phyloP scores from a whole-genome alignment of 177 flowering plant species.

The Telopea speciosissima region DNA sequence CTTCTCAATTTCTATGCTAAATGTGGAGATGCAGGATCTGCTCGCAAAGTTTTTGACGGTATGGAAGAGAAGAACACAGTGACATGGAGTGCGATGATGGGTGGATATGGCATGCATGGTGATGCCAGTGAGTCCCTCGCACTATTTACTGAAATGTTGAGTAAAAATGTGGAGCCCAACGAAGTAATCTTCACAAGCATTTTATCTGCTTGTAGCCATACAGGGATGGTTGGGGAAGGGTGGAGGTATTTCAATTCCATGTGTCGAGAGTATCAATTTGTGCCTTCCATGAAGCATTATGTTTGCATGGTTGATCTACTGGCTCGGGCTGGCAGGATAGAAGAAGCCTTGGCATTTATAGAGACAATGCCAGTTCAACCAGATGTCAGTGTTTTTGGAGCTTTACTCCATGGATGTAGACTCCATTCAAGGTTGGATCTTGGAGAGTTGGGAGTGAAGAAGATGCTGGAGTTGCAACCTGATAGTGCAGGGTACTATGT shows the following conservation, averaged over 20 bases:
- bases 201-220: slow-evolving; percentile 63
- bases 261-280: slow-evolving; percentile 38
- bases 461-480: slow-evolving; percentile 53
- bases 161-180: slow-evolving; percentile 42
- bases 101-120: slow-evolving; percentile 69
- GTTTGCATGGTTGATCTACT: slow-evolving; percentile 71
- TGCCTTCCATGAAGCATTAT: slow-evolving; percentile 62
- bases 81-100: slow-evolving; percentile 71
- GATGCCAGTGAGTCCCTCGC: slow-evolving; percentile 35
- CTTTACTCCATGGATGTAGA: slow-evolving; percentile 70
- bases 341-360: slow-evolving; percentile 59
- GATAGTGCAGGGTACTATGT: slow-evolving; percentile 51
- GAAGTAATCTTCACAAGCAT: slow-evolving; percentile 51
- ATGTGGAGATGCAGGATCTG: slow-evolving; percentile 52
- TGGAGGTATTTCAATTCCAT: slow-evolving; percentile 45
- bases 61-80: slow-evolving; percentile 48
- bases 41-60: slow-evolving; percentile 49
- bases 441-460: slow-evolving; percentile 43
- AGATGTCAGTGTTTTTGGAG: slow-evolving; percentile 43
- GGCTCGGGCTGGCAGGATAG: slow-evolving; percentile 61
- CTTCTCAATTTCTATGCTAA: slow-evolving; percentile 65
- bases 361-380: slow-evolving; percentile 47
- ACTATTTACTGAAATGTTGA: slow-evolving; percentile 46
- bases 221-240: slow-evolving; percentile 67
- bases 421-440: slow-evolving; percentile 52